A percentile compares a stretch with the other conserved stretches of the same genome.
Evolutionary conservation across 345 rosid genomes (phyloP).

Genomic region (Arabis alpina): DNA sequence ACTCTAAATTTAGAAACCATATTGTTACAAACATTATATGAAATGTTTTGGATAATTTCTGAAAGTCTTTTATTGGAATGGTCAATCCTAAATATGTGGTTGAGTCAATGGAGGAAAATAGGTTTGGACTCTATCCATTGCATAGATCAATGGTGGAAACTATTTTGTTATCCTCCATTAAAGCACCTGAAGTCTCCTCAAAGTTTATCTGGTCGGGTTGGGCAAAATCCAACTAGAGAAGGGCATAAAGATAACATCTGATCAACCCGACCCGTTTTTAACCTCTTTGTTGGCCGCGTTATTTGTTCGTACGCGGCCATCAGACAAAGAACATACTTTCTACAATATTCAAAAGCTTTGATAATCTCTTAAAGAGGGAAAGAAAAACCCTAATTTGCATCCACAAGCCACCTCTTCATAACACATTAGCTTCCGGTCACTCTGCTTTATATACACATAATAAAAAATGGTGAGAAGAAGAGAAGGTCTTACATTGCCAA

Average conservation of each 20-base stretch:
- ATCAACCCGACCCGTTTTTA: conserved; percentile 40
- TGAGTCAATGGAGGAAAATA: conserved; percentile 38
- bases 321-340: conserved; percentile 33
- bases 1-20: conserved; percentile 34
- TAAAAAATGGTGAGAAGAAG: conserved; percentile 41
- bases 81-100: conserved; percentile 32
- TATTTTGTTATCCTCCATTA: conserved; percentile 36
- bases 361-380: conserved; percentile 6
- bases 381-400: conserved; percentile 1
- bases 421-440: background rate
- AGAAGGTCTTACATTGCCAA: conserved; percentile 22
- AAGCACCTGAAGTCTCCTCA: conserved; percentile 41
- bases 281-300: conserved; percentile 51
- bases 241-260: conserved; percentile 18
- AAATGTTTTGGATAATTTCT: background rate
- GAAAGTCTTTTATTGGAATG: conserved; percentile 27
- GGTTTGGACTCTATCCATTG: conserved; percentile 29
- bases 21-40: conserved; percentile 1
- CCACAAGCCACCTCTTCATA: conserved; percentile 21
- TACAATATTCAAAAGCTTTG: conserved; percentile 26
- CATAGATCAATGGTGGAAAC: conserved; percentile 39
- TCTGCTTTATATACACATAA: conserved; percentile 7
- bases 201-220: conserved; percentile 45
- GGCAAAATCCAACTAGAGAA: conserved; percentile 33
- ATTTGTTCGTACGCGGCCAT: conserved; percentile 47